Evolutionary conservation across 2,329 filamentous ascomycete species (phyloP), one percentile per base, ranked within the genome.

Genomic region (Ceratocystis cubensis): DNA sequence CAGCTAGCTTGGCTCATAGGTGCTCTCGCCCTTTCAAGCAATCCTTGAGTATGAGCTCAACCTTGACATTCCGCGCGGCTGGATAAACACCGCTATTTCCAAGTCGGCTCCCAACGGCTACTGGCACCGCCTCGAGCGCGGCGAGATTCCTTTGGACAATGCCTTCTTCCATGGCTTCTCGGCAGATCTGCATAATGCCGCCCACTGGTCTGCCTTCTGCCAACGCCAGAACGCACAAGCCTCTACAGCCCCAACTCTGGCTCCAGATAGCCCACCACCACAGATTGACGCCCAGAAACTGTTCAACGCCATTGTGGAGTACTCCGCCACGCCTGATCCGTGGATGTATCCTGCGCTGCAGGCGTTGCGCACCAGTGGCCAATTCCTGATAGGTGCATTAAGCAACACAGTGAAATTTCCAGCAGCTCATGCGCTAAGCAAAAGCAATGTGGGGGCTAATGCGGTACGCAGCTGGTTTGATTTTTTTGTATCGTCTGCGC

Each of bases 351-450:
- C 92, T 0, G 92, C 92, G 1, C 78, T 97, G 50, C 77, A 85
- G 72, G 84, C 81, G 46, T 78, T 99, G 67, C 82, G 83, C 68
- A 79, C 79, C 2, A 86, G 81, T 64, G 82, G 84, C 0, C 77
- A 79, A 67, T 92, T 87, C 70, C 80, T 93, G 44, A 76, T 97
- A 1, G 93, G 87, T 0, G 94, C 92, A 1, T 78, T 97, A 70
- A 92, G 88, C 71, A 97, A 99, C 73, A 97, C 94, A 0, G 84
- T 94, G 30, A 87, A 91, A 28, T 96, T 95, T 72, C 93, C 92
- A 0, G 79, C 82, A 0, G 87, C 82, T 0, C 90, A 96, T 72
- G 78, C 81, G 28, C 87, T 89, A 67, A 81, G 87, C 70, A 76
- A 79, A 53, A 62, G 70, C 13, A 77, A 80, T 0, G 78, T 84